Evolutionary conservation across 805 yeast species (phyloP).

Genomic region (Ogataea zsoltii): DNA sequence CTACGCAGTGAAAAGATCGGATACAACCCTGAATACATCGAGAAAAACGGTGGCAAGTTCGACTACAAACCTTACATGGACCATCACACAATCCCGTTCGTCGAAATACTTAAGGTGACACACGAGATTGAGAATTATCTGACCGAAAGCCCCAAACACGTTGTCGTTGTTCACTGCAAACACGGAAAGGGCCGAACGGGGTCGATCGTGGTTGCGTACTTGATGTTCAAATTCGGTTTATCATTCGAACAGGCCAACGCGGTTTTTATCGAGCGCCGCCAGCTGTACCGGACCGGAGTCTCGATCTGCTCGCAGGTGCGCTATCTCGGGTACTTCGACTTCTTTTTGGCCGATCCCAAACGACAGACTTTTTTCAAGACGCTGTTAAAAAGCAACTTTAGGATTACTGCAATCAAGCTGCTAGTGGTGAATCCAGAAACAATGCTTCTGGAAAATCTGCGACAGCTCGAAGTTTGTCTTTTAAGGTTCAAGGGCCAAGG

Average conservation of each 20-base stretch:
- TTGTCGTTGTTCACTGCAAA: constrained; percentile 78
- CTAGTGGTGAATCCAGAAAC: constrained; percentile 11
- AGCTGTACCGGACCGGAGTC: constrained; percentile 61
- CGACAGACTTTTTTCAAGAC: constrained; percentile 7
- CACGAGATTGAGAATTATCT: constrained; percentile 48
- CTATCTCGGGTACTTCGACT: constrained; percentile 56
- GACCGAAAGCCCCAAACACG: constrained; percentile 31
- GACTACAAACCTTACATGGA: constrained; percentile 65
- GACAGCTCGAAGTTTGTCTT: constrained; percentile 5
- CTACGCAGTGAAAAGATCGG: constrained; percentile 59
- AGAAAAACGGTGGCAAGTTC: constrained; percentile 41
- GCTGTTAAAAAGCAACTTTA: constrained; percentile 7
- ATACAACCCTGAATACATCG: constrained; percentile 31
- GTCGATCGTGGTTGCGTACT: constrained; percentile 64
- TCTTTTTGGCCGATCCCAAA: constrained; percentile 12
- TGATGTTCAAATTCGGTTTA: constrained; percentile 49
- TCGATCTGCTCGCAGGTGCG: constrained; percentile 69
- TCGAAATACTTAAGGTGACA: constrained; percentile 45
- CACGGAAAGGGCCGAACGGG: constrained; percentile 95
- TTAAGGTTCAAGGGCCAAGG: constrained; percentile 3
- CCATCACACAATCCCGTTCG: constrained; percentile 73
- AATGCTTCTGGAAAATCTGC: constrained; percentile 7
- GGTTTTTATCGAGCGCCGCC: constrained; percentile 56
- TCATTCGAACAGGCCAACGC: constrained; percentile 48
- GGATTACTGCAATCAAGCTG: constrained; percentile 5